phyloP scores from a whole-genome alignment of 371 early-diverging fungal species.

The Apophysomyces elegans region DNA sequence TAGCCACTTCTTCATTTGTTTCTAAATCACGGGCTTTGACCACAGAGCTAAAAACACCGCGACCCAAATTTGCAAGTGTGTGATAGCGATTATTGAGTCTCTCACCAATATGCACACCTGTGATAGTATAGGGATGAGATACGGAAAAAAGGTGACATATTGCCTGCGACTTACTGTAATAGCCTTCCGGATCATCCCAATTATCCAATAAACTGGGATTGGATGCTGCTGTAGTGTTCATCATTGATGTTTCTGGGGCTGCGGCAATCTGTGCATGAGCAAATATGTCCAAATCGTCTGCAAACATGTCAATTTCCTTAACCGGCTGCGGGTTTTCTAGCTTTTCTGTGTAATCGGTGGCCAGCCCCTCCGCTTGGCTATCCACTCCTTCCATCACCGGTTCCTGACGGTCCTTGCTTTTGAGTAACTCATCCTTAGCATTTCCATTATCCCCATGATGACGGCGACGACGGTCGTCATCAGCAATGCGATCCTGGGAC shows the following conservation, averaged over 20 bases:
- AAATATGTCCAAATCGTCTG: conserved; percentile 67
- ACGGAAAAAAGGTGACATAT: too few relatives aligned
- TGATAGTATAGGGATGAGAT: neutral
- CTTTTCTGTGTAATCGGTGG: conserved; percentile 64
- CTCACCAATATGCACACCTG: conserved; percentile 85
- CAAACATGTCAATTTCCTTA: conserved; percentile 80
- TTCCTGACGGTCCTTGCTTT: conserved; percentile 58
- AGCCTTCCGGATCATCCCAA: conserved; percentile 97
- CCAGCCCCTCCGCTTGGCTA: conserved; percentile 64
- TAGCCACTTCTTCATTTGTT: conserved; percentile 86
- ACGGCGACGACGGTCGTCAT: conserved; percentile 38
- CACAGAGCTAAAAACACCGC: conserved; percentile 95
- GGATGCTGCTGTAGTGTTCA: conserved; percentile 35
- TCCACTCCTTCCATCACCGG: conserved; percentile 31
- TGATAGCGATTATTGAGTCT: conserved; percentile 80
- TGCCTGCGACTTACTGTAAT: conserved; percentile 75
- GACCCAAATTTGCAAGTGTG: conserved; percentile 84
- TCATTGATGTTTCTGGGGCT: conserved; percentile 31
- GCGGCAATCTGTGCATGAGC: conserved; percentile 29
- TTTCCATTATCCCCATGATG: conserved; percentile 22
- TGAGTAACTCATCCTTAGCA: conserved; percentile 56
- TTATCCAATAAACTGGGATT: conserved; percentile 78
- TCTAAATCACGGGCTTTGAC: conserved; percentile 81
- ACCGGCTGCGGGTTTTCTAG: conserved; percentile 23
- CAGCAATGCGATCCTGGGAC: conserved; percentile 49